phyloP scores from a whole-genome alignment of 2,329 filamentous ascomycete genomes.

The Parastagonospora avenae region DNA sequence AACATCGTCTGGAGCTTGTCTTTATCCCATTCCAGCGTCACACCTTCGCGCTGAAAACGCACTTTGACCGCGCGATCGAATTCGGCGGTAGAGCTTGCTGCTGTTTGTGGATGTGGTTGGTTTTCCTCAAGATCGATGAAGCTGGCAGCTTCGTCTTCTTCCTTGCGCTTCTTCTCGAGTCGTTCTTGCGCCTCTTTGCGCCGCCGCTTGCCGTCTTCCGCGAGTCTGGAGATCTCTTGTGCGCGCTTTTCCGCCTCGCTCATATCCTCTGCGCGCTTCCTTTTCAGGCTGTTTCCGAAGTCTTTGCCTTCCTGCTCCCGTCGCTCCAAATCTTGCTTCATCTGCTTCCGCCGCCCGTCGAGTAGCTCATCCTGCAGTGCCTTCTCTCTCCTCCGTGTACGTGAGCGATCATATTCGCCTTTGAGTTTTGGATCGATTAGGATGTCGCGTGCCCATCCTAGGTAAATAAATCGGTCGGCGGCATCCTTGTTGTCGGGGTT shows the following conservation, averaged over 20 bases:
- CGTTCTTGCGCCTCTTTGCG: slow-evolving; percentile 61
- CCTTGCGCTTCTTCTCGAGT: slow-evolving; percentile 59
- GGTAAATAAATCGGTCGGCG: slow-evolving; percentile 79
- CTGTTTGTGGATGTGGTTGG: neutral
- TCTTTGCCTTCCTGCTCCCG: slow-evolving; percentile 62
- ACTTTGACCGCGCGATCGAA: slow-evolving; percentile 64
- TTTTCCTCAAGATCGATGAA: slow-evolving; percentile 41
- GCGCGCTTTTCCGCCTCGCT: slow-evolving; percentile 63
- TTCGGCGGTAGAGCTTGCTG: slow-evolving; percentile 50
- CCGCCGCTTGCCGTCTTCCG: slow-evolving; percentile 58
- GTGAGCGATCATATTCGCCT: slow-evolving; percentile 76
- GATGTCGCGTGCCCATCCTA: slow-evolving; percentile 86
- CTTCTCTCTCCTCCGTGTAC: slow-evolving; percentile 72
- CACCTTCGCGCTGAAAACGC: slow-evolving; percentile 58
- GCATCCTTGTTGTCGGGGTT: slow-evolving; percentile 66
- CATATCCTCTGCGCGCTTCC: slow-evolving; percentile 52
- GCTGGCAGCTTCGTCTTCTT: slow-evolving; percentile 50
- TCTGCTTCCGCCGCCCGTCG: slow-evolving; percentile 71
- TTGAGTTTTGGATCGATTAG: slow-evolving; percentile 73
- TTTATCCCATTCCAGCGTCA: slow-evolving; percentile 52
- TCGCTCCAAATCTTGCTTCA: slow-evolving; percentile 86
- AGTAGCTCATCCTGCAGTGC: slow-evolving; percentile 74
- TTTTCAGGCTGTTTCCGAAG: slow-evolving; percentile 45
- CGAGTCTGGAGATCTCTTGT: slow-evolving; percentile 53
- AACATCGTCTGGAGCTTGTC: slow-evolving; percentile 56